Base-by-base conservation (phyloP, 164 flowering plant species). In the Dillenia turbinata region DNA sequence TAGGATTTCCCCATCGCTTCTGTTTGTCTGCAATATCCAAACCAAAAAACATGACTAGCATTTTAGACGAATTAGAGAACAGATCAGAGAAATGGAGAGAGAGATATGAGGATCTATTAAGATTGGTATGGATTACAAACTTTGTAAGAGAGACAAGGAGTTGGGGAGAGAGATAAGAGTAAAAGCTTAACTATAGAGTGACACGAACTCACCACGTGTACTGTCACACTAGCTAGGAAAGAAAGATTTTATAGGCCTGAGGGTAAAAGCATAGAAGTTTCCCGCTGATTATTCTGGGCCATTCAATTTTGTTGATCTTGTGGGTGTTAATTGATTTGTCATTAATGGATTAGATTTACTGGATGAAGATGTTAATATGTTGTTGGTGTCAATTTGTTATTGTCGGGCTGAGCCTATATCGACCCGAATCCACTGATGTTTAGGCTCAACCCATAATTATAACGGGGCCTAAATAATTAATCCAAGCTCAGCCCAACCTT, bases 1-100 rank as follows among this genome's bases (percentile, higher is more conserved):
- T 94, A 94, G 55, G 58, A 61, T 85, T 93, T 93, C 57, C 76
- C 89, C 97, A 88, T 89, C 62, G 58, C 69, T 63, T 63, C 16
- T 46, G 57, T 15, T 10, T 51, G 26, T 61, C 69, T 60, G 46
- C 24, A 49, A 61, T 57, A 44, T 43, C 9, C 17, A 9, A 8
- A 62, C 24, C 12, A 7, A 44, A 46, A 33, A 5, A 33, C 40
- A 33, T 6, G 40, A 33, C 7, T 7, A 33, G 5, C 40, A 33
- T 33, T 33, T 33, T 2, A 12, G 13, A 26, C 6, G 33, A 10
- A 17, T 53, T 16, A 12, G 56, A 53, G 11, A 53, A 11, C 9
- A 19, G 13, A 49, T 14, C 6, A 22, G 40, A 33, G 7, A 51
- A 51, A 51, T 51, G 54, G 10, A 9, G 54, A 51, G 5, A n/a